Evolutionary conservation across 805 yeast species (phyloP).

Genomic region (Suhomyces emberorum): DNA sequence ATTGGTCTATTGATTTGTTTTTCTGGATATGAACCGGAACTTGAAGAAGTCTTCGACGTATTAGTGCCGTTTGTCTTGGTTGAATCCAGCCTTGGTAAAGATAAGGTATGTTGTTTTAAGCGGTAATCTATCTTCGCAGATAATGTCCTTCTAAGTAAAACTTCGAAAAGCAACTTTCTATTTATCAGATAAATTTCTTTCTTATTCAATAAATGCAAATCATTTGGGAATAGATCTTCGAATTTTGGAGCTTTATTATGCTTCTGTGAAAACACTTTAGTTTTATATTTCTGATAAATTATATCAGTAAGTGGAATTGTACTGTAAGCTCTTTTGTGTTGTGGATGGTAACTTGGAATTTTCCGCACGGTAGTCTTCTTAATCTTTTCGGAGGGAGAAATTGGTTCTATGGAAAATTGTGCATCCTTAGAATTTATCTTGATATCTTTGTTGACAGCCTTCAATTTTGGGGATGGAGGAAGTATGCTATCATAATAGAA

Average conservation of each 20-base stretch:
- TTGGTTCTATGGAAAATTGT: conserved; percentile 1
- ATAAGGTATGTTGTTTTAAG: conserved; percentile 17
- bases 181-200: conserved; percentile 29
- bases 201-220: conserved; percentile 17
- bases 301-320: conserved; percentile 16
- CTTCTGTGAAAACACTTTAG: conserved; percentile 21
- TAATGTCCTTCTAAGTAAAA: conserved; percentile 38
- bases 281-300: conserved; percentile 27
- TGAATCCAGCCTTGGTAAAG: not conserved
- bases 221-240: conserved; percentile 27
- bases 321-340: conserved; percentile 3
- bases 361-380: not conserved
- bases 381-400: not conserved
- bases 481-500: conserved; percentile 19
- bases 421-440: not conserved
- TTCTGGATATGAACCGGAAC: not conserved
- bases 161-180: conserved; percentile 31
- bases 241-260: conserved; percentile 23
- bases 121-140: conserved; percentile 41
- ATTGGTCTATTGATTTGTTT: not conserved
- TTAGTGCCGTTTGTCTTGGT: not conserved
- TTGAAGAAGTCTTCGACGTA: not conserved
- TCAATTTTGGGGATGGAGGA: conserved; percentile 11
- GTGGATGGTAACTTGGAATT: not conserved
- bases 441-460: not conserved